Percentiles rank a stretch among this genome's conserved stretches.
phyloP scores from a whole-genome alignment of 2,329 filamentous ascomycete genomes.

The Apiospora malaysiana region DNA sequence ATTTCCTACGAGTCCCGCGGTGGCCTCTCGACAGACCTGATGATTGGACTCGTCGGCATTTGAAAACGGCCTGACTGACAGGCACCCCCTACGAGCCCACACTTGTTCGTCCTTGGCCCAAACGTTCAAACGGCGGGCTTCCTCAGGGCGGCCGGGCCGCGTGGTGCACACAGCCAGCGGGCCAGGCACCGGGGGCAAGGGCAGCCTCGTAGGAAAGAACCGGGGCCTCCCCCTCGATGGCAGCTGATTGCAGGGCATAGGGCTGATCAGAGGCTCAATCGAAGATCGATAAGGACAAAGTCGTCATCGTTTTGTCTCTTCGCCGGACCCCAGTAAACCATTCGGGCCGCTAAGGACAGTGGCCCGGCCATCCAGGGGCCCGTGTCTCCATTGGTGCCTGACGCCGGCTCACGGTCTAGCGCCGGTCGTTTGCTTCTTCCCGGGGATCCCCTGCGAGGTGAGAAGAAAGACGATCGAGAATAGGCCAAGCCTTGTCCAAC shows the following conservation, averaged over 20 bases:
- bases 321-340: not conserved
- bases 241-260: not conserved
- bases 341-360: slow-evolving; percentile 2
- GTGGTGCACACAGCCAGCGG: not conserved
- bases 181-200: not conserved
- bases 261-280: slow-evolving; percentile 13
- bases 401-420: not conserved
- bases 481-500: not conserved
- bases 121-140: not conserved
- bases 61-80: not conserved
- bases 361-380: slow-evolving; percentile 1
- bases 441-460: not conserved
- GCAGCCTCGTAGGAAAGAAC: slow-evolving; percentile 8
- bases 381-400: slow-evolving; percentile 8
- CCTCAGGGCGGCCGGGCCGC: not conserved
- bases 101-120: slow-evolving; percentile 1
- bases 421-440: not conserved
- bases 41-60: slow-evolving; percentile 1
- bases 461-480: not conserved
- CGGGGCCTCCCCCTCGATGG: not conserved
- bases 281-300: slow-evolving; percentile 5
- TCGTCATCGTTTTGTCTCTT: not conserved
- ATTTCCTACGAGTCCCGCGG: not conserved
- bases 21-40: not conserved
- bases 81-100: slow-evolving; percentile 5